Evolutionary conservation across 495 filamentous ascomycete genomes (phyloP), one percentile per base, ranked within the genome.

Genomic region (Daldinia grandis): DNA sequence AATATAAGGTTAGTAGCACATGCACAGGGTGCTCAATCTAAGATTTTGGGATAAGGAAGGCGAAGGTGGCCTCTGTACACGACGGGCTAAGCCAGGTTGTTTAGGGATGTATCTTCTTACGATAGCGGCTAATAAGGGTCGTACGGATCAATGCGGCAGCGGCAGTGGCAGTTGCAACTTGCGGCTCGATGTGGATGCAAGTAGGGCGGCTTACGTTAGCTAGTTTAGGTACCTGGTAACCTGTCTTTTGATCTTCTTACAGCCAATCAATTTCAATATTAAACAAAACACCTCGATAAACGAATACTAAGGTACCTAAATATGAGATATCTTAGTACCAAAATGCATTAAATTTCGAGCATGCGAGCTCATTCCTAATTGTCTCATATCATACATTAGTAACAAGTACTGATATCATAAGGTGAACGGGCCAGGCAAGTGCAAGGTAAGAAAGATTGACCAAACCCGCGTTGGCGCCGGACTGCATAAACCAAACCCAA

Each of bases 21-120:
- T 27, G 24, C 8, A 10, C 42, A 19, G 19, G 8, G 42, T 2
- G 24, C 42, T 47, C 19, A 47, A 21, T 47, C 42, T 9, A 47
- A 19, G 49, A 62, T 55, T 57, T 49, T 58, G 28, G 42, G 27
- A 37, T 35, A 19, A 19, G 49, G 30, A 64, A 71, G 40, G 35
- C 58, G 57, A 66, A 57, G 57, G 68, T 71, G 68, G 68, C 68
- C 68, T 71, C 58, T 66, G 66, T 44, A 37, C 17, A n/a, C n/a
- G 31, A 49, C 27, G 12, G 40, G 47, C 21, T 49, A 19, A 42
- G 15, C 38, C 40, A 25, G 44, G 19, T 49, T 49, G 10, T 24
- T 24, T 49, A 49, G 44, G 44, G 19, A 24, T 12, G 19, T 24
- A 28, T 28, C 25, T 53, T 47, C 19, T 47, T 47, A 53, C 25